Evolutionary conservation across 805 yeast species (phyloP).

Genomic region (Debaryomyces castellii): DNA sequence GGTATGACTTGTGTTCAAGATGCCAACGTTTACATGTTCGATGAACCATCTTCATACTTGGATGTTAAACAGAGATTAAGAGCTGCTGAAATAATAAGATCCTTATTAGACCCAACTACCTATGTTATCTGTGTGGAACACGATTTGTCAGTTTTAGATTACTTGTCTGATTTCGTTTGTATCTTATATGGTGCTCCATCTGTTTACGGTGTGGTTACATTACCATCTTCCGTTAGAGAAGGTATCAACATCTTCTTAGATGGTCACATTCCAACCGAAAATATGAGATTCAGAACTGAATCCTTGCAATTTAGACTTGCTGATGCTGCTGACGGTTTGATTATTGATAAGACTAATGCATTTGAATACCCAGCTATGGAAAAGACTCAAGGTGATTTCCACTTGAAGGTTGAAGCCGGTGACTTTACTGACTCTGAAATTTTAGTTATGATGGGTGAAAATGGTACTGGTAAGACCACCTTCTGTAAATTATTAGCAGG

Average conservation of each 20-base stretch:
- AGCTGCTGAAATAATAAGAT: slow-evolving; percentile 93
- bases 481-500: slow-evolving; percentile 96
- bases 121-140: slow-evolving; percentile 98
- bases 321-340: slow-evolving; percentile 79
- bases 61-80: slow-evolving; percentile 98
- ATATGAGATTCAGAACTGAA: slow-evolving; percentile 94
- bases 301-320: slow-evolving; percentile 89
- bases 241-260: slow-evolving; percentile 98
- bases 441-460: slow-evolving; percentile 99
- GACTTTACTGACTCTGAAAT: slow-evolving; percentile 95
- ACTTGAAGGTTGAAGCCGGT: slow-evolving; percentile 77
- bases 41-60: slow-evolving; percentile 96
- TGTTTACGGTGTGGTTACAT: slow-evolving; percentile 96
- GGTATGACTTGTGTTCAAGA: slow-evolving; percentile 95
- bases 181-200: slow-evolving; percentile 97
- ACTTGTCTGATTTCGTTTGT: slow-evolving; percentile 94
- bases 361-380: slow-evolving; percentile 77
- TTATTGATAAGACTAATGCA: slow-evolving; percentile 75
- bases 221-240: slow-evolving; percentile 96
- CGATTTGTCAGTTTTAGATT: slow-evolving; percentile 96
- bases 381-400: slow-evolving; percentile 96
- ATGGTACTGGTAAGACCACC: slow-evolving; percentile 99
- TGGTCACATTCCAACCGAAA: slow-evolving; percentile 96
- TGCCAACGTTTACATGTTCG: slow-evolving; percentile 98
- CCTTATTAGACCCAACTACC: slow-evolving; percentile 68